These are phyloP conservation scores for Parietaria judaica DNA, from an alignment of 306 rosid species.

Conservation along the genomic window DNA sequence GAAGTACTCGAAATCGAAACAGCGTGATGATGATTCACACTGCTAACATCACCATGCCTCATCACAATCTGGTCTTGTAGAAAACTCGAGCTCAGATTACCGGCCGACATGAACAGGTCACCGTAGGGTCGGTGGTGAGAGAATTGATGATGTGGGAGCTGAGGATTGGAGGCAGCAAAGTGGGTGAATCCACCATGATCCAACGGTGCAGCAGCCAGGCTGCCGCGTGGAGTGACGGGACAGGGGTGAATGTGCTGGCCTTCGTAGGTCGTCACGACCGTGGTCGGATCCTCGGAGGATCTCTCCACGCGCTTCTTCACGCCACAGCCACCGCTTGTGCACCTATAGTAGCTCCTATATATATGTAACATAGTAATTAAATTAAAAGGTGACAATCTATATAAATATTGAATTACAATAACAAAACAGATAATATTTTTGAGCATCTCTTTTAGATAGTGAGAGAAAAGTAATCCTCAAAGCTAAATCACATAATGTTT, in stretches of 20 bases:
- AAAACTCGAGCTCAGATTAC: background rate
- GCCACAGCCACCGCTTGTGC: conserved; percentile 63
- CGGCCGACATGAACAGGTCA: background rate
- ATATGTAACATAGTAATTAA: background rate
- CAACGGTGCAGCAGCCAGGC: conserved; percentile 27
- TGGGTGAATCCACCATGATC: too few species aligned
- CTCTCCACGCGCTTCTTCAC: conserved; percentile 95
- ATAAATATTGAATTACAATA: background rate
- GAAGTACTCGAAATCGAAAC: conserved; percentile 1
- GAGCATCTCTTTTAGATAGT: too few species aligned
- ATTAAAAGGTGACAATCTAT: background rate
- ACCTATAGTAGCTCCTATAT: conserved; percentile 88
- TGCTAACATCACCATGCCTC: background rate
- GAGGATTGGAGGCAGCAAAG: too few species aligned
- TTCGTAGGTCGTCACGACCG: conserved; percentile 82
- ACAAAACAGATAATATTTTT: background rate
- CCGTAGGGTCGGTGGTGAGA: too few species aligned
- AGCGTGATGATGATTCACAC: conserved; percentile 12
- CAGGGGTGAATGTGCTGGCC: conserved; percentile 75
- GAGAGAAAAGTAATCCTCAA: too few species aligned
- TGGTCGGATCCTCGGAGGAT: conserved; percentile 46
- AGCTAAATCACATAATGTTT: background rate
- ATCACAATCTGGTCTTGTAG: conserved; percentile 16
- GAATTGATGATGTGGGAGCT: too few species aligned
- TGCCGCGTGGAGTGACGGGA: conserved; percentile 46